Conservation (phyloP, 495 filamentous ascomycete species). For the Penicillium diatomitis region DNA sequence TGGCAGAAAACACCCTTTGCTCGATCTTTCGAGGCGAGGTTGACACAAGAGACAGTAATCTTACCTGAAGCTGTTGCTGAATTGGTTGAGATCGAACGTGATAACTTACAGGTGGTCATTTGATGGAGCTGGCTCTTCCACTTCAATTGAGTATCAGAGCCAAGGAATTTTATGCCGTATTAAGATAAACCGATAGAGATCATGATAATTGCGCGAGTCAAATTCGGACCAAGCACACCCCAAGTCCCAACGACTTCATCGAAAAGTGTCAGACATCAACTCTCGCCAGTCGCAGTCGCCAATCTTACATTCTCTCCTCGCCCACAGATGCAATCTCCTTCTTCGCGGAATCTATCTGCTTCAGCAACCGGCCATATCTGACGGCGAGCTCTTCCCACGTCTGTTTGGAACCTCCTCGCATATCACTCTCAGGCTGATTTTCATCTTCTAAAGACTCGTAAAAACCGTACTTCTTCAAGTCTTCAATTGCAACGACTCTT, state of each 20-base stretch:
- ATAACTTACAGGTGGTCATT: no score
- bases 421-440: background rate
- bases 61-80: no score
- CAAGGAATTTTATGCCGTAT: no score
- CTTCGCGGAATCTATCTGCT: conserved; percentile 39
- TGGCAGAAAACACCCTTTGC: no score
- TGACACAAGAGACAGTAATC: no score
- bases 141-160: no score
- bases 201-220: background rate
- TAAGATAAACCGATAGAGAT: no score
- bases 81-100: no score
- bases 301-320: conserved; percentile 41
- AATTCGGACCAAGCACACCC: background rate
- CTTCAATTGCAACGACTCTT: conserved; percentile 31
- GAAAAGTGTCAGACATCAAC: conserved; percentile 4
- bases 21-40: no score
- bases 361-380: conserved; percentile 49
- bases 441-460: no score
- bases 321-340: no score
- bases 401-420: conserved; percentile 1
- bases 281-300: conserved; percentile 45
- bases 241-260: background rate
- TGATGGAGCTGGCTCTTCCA: no score
- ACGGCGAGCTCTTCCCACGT: conserved; percentile 49
- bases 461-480: conserved; percentile 46